These are phyloP conservation scores for Rhizophora apiculata DNA, from an alignment of 345 rosid species.

Conservation along the genomic window DNA sequence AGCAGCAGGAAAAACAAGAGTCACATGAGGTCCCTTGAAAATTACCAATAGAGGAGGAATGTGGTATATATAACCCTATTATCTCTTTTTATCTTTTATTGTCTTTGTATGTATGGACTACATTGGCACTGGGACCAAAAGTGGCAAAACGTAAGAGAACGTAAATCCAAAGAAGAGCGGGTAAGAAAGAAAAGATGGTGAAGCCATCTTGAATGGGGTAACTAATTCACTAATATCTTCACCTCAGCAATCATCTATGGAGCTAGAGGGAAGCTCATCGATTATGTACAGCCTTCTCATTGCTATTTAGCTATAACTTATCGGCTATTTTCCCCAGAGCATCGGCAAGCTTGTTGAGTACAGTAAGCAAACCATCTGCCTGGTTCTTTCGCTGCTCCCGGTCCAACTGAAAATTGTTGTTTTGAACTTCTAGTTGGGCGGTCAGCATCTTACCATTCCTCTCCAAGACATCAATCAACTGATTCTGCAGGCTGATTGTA, in stretches of 20 bases:
- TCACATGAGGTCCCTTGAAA: no score
- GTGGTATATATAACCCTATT: neutral
- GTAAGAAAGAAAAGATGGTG: neutral
- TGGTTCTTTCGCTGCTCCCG: constrained; percentile 86
- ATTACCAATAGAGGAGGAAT: constrained; percentile 6
- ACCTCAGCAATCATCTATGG: constrained; percentile 19
- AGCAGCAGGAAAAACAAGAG: neutral
- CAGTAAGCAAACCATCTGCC: constrained; percentile 59
- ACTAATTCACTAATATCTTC: constrained; percentile 20
- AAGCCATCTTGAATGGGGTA: constrained; percentile 14
- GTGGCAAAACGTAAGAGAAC: constrained; percentile 10
- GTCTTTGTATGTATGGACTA: constrained; percentile 10
- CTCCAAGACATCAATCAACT: constrained; percentile 61
- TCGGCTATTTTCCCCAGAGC: constrained; percentile 85
- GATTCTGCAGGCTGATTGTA: constrained; percentile 36
- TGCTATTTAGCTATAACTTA: constrained; percentile 51
- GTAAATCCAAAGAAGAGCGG: neutral
- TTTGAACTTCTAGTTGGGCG: constrained; percentile 85
- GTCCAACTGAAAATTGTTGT: constrained; percentile 57
- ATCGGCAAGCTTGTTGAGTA: constrained; percentile 83
- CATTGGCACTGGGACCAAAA: constrained; percentile 12
- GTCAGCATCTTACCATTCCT: constrained; percentile 70
- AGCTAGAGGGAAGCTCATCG: constrained; percentile 17
- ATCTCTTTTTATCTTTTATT: constrained; percentile 9
- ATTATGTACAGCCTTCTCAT: constrained; percentile 32